These are phyloP conservation scores for Penicillium nordicum DNA, from an alignment of 2,329 filamentous ascomycete species.

Conservation along the genomic window DNA sequence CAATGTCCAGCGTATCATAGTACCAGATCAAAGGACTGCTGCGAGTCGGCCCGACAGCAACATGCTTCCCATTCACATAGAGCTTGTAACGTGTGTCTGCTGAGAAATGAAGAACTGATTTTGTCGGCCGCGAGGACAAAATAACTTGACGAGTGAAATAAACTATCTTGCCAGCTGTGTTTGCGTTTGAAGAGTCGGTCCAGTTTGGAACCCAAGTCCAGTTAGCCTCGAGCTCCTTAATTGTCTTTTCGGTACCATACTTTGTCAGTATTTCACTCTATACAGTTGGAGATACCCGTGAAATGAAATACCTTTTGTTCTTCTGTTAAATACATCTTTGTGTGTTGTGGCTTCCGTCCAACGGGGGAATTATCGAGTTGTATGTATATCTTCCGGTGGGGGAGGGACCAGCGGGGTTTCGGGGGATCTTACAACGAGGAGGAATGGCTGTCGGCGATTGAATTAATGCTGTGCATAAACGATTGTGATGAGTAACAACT, in stretches of 20 bases:
- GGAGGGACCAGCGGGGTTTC: background rate
- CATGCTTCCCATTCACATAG: conserved; percentile 36
- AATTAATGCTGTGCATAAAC: background rate
- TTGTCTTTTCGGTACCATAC: background rate
- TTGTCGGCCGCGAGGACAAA: conserved; percentile 14
- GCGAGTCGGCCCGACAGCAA: conserved; percentile 39
- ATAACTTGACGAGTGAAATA: conserved; percentile 8
- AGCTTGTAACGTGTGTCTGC: conserved; percentile 47
- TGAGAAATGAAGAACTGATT: conserved; percentile 30
- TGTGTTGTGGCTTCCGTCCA: background rate
- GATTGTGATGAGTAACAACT: rapidly evolving
- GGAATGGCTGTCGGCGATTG: background rate
- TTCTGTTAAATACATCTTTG: background rate
- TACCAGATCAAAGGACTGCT: conserved; percentile 36
- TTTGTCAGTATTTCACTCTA: background rate
- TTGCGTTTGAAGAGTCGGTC: background rate
- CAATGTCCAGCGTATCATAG: conserved; percentile 32
- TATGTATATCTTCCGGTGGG: background rate
- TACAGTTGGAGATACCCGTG: background rate
- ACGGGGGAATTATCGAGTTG: background rate
- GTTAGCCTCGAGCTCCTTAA: background rate
- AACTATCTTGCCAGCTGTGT: conserved; percentile 2
- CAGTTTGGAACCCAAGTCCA: conserved; percentile 1
- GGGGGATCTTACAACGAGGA: background rate
- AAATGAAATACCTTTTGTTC: background rate